Percentiles rank a stretch among this genome's conserved stretches.
phyloP scores from a whole-genome alignment of 257 asterid genomes.

The Handroanthus guayacan region DNA sequence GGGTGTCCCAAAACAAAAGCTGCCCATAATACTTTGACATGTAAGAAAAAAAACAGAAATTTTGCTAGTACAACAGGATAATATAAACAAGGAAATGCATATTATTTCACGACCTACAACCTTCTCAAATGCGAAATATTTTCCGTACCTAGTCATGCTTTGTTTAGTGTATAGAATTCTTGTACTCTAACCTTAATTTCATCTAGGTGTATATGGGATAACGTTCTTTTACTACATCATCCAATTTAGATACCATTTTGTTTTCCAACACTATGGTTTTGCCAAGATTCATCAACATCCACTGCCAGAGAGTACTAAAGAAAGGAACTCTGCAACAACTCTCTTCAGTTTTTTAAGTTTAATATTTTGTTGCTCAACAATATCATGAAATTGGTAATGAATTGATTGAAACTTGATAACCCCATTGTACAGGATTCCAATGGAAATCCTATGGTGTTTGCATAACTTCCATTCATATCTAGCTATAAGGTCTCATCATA shows the following conservation, averaged over 20 bases:
- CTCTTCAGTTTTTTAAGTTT: slow-evolving; percentile 23
- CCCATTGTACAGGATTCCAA: neutral
- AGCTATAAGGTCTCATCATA: neutral
- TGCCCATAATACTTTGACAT: slow-evolving; percentile 39
- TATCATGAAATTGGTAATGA: neutral
- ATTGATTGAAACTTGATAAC: neutral
- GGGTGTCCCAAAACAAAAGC: slow-evolving; percentile 87
- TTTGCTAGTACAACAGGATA: neutral
- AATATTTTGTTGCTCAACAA: slow-evolving; percentile 1
- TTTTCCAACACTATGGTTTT: slow-evolving; percentile 47
- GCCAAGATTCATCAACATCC: slow-evolving; percentile 41
- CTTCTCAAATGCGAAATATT: neutral
- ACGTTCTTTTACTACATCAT: too few relatives aligned
- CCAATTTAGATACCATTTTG: too few relatives aligned
- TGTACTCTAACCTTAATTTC: too few relatives aligned
- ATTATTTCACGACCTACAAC: slow-evolving; percentile 6
- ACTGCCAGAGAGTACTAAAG: slow-evolving; percentile 36
- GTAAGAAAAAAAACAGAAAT: slow-evolving; percentile 12
- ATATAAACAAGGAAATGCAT: slow-evolving; percentile 9
- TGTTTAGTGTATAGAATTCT: too few relatives aligned
- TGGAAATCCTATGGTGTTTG: slow-evolving; percentile 4
- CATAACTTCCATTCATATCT: neutral
- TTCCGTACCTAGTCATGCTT: too few relatives aligned
- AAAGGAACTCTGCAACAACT: slow-evolving; percentile 39
- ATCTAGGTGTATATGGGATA: too few relatives aligned